These are phyloP conservation scores for Coniferiporia sulphurascens DNA, from an alignment of 1,284 basidiomycete species.

Conservation along the genomic window DNA sequence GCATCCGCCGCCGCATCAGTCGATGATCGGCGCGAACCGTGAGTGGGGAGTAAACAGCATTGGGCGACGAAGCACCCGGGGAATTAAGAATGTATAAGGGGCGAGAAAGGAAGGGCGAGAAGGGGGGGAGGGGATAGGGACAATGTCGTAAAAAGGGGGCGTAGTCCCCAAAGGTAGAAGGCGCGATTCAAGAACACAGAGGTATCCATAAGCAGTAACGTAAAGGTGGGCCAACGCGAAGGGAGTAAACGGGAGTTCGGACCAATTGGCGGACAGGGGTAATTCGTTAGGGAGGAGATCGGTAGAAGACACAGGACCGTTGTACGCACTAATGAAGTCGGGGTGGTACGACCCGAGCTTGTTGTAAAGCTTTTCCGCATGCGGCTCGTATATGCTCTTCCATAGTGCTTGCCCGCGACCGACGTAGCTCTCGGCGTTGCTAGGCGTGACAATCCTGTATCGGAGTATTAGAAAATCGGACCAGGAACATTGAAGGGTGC, in stretches of 20 bases:
- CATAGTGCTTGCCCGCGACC: constrained; percentile 72
- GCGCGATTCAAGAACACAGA: not conserved
- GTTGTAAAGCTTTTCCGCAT: constrained; percentile 82
- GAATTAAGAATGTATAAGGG: not conserved
- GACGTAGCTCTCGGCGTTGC: constrained; percentile 64
- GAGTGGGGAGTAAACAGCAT: no score
- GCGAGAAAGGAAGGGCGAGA: not conserved
- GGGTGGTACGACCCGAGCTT: constrained; percentile 86
- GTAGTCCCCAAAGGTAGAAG: not conserved
- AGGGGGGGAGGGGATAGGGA: not conserved
- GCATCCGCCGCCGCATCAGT: not conserved
- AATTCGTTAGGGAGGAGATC: not conserved
- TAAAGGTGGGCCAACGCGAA: not conserved
- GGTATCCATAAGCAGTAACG: constrained; percentile 7
- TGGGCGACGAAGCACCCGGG: not conserved
- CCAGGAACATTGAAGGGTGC: not conserved
- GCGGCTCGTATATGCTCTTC: constrained; percentile 90
- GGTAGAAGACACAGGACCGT: constrained; percentile 25
- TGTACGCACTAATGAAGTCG: constrained; percentile 74
- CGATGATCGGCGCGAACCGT: constrained; percentile 14
- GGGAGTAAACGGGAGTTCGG: not conserved
- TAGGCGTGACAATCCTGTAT: constrained; percentile 52
- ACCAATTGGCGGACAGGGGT: not conserved
- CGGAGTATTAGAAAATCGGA: not conserved
- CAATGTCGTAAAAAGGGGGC: not conserved